phyloP scores from a whole-genome alignment of 2,329 filamentous ascomycete genomes.

The Pestalotiopsis sp. region DNA sequence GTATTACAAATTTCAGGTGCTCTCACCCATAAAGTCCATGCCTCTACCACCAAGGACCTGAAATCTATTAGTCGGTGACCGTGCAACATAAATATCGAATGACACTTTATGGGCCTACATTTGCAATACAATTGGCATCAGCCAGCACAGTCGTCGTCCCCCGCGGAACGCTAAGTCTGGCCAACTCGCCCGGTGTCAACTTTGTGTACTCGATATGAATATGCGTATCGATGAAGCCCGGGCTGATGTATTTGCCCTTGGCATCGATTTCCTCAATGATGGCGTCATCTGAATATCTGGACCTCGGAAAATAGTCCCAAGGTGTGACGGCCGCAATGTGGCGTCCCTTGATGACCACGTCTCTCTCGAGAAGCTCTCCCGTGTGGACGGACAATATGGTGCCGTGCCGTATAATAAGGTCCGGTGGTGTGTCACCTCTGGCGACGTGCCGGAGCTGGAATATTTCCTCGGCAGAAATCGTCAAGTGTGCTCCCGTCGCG shows the following conservation, averaged over 20 bases:
- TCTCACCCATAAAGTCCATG: conserved; percentile 26
- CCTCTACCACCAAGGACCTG: conserved; percentile 22
- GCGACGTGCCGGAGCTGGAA: conserved; percentile 21
- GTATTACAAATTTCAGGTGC: background rate
- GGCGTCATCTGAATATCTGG: conserved; percentile 7
- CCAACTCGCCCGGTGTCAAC: conserved; percentile 21
- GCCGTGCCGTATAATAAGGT: conserved; percentile 24
- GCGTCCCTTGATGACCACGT: conserved; percentile 23
- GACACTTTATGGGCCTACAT: conserved; percentile 14
- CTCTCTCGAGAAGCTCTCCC: conserved; percentile 23
- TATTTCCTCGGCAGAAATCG: conserved; percentile 23
- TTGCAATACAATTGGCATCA: conserved; percentile 27
- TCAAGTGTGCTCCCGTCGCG: conserved; percentile 23
- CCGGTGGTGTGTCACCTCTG: conserved; percentile 16
- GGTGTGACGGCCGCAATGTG: conserved; percentile 26
- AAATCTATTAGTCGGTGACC: background rate
- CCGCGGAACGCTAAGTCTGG: conserved; percentile 23
- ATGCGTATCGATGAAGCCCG: conserved; percentile 26
- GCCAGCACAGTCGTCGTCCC: conserved; percentile 26
- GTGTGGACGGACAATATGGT: conserved; percentile 22
- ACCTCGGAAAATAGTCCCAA: conserved; percentile 22
- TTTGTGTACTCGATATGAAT: conserved; percentile 28
- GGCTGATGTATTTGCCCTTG: conserved; percentile 21
- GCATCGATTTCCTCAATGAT: conserved; percentile 20
- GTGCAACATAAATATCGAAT: background rate